Percentiles rank a stretch among this genome's conserved stretches.
Conservation (phyloP, 1,139 yeast species). For the Insectozyma bohioensis region DNA sequence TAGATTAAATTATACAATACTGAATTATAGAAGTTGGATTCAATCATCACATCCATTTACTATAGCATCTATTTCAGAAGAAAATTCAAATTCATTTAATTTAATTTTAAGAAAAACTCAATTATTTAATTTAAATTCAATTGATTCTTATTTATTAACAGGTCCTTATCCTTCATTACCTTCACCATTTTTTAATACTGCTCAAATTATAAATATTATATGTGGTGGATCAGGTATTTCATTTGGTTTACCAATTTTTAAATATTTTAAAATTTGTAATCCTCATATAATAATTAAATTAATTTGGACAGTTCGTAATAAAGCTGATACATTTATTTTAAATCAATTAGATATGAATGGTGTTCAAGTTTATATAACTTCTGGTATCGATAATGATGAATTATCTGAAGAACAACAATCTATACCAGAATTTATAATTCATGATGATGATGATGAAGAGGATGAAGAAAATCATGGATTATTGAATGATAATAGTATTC, state of each 20-base stretch:
- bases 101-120: slow-evolving; percentile 24
- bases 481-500: slow-evolving; percentile 16
- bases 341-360: slow-evolving; percentile 19
- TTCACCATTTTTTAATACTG: slow-evolving; percentile 33
- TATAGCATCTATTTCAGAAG: slow-evolving; percentile 17
- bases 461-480: slow-evolving; percentile 16
- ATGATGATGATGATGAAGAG: slow-evolving; percentile 14
- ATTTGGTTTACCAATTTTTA: slow-evolving; percentile 61
- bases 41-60: slow-evolving; percentile 46
- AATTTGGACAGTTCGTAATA: slow-evolving; percentile 54
- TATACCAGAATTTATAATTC: slow-evolving; percentile 13
- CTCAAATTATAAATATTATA: slow-evolving; percentile 54
- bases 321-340: slow-evolving; percentile 18
- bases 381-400: slow-evolving; percentile 9
- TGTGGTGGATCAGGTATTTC: slow-evolving; percentile 92
- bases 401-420: slow-evolving; percentile 7
- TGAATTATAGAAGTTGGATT: slow-evolving; percentile 23
- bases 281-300: slow-evolving; percentile 18
- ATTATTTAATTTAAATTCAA: slow-evolving; percentile 18
- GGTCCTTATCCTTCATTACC: slow-evolving; percentile 33
- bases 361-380: slow-evolving; percentile 20
- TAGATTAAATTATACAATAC: slow-evolving; percentile 24
- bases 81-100: slow-evolving; percentile 17
- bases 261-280: slow-evolving; percentile 28
- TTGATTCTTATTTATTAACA: slow-evolving; percentile 20